Evolutionary conservation across 805 yeast species (phyloP), one percentile per base, ranked within the genome.

Genomic region (Yarrowia sp.): DNA sequence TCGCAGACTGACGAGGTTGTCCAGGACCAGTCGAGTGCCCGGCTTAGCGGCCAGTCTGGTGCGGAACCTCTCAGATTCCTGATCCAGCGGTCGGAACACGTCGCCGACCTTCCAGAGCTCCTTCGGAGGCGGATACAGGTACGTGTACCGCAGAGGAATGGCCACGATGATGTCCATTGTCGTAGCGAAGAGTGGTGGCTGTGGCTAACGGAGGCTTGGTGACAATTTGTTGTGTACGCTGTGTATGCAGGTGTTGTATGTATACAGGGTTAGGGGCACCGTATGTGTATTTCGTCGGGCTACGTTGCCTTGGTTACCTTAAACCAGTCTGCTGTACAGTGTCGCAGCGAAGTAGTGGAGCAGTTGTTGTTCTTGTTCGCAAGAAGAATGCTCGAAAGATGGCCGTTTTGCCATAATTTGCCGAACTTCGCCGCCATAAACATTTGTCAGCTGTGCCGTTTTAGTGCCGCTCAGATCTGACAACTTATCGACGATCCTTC

Each of bases 1-100:
- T 32, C 67, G 44, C 36, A 67, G 31, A 6, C 44, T 16, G 19
- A 65, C 66, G 10, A 67, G 46, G 59, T 66, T 63, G 49, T 67
- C 68, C 14, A 49, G 42, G 5, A 65, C 53, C 41, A 51, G 29
- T 19, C 39, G 24, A 1, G 49, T 63, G 33, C 32, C 61, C 13
- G 62, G 62, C 16, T 58, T 58, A 14, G 42, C 39, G 4, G 41
- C 62, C 62, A 58, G 27, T 6, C 62, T 16, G 21, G 41, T 41
- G 18, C 41, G 29, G 16, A 58, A 58, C 55, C 41, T 6, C 51
- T 58, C 62, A 7, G 55, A 16, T 42, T 58, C 62, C 33, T 42
- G 62, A 44, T 32, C 51, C 51, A 58, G 41, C 22, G 51, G 53
- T 2, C 53, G 41, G 14, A 25, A 58, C 39, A 58, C 53, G 32